Evolutionary conservation across 179 eudicot genomes (phyloP).

Genomic region (Silene noctiflora): DNA sequence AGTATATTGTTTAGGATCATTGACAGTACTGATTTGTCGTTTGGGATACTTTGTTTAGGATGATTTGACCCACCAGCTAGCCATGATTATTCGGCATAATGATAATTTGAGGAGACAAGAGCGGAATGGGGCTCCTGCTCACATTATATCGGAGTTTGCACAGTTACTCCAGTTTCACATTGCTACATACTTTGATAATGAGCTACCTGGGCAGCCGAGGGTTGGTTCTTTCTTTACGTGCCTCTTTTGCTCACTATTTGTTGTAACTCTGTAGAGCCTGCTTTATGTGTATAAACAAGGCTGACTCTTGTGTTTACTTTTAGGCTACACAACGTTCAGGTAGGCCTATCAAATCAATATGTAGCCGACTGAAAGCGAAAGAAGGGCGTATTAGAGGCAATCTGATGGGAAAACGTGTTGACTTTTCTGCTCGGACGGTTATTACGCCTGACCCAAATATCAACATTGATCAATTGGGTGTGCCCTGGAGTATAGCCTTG

Average conservation of each 20-base stretch:
- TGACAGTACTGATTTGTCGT: conserved; percentile 12
- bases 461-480: conserved; percentile 94
- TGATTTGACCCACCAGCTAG: conserved; percentile 96
- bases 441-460: conserved; percentile 98
- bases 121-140: conserved; percentile 99
- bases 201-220: conserved; percentile 99
- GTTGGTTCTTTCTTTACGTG: conserved; percentile 34
- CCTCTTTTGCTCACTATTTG: not conserved
- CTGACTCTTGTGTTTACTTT: conserved; percentile 15
- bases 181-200: conserved; percentile 98
- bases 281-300: not conserved
- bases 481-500: conserved; percentile 99
- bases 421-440: conserved; percentile 98
- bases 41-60: conserved; percentile 46
- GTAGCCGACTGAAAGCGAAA: conserved; percentile 96
- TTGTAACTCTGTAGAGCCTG: not conserved
- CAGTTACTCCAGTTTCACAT: conserved; percentile 94
- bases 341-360: conserved; percentile 92
- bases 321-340: conserved; percentile 99
- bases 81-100: conserved; percentile 96
- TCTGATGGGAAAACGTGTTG: conserved; percentile 99
- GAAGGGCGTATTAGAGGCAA: conserved; percentile 98
- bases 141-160: conserved; percentile 95
- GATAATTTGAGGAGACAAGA: conserved; percentile 95
- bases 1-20: not conserved